These are phyloP conservation scores for Pterocarpus macrocarpus DNA, from an alignment of 306 rosid species.

Conservation along the genomic window DNA sequence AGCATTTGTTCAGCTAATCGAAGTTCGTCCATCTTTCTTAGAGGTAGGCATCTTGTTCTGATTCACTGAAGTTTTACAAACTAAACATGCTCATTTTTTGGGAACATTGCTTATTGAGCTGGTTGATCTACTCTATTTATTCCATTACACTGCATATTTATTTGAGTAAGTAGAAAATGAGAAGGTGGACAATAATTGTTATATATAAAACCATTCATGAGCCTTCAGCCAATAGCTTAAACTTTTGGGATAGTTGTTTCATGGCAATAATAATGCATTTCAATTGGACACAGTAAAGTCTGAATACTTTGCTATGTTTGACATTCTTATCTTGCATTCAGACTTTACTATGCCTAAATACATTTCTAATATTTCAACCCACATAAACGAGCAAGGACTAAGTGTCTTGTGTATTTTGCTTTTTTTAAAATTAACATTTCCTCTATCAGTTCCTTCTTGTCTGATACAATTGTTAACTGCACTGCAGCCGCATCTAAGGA, in stretches of 20 bases:
- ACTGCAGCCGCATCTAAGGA: conserved; percentile 89
- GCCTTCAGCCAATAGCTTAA: not conserved
- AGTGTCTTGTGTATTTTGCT: conserved; percentile 22
- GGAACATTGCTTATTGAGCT: conserved; percentile 30
- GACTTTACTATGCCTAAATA: conserved; percentile 14
- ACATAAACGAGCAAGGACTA: conserved; percentile 26
- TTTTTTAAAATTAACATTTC: conserved; percentile 13
- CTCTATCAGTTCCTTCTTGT: conserved; percentile 33
- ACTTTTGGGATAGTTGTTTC: not conserved
- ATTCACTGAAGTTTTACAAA: conserved; percentile 12
- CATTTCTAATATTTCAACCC: conserved; percentile 17
- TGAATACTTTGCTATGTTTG: conserved; percentile 18
- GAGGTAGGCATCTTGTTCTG: conserved; percentile 68
- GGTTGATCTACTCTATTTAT: conserved; percentile 17
- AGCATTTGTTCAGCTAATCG: conserved; percentile 97
- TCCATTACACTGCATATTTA: conserved; percentile 29
- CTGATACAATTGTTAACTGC: conserved; percentile 50
- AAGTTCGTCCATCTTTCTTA: conserved; percentile 91
- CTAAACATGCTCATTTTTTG: conserved; percentile 25
- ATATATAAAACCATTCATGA: not conserved
- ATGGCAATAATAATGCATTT: conserved; percentile 21
- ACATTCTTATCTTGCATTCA: conserved; percentile 20
- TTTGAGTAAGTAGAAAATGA: conserved; percentile 13
- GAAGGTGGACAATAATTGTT: conserved; percentile 8
- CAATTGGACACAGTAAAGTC: conserved; percentile 10